Conservation (phyloP, 2,329 filamentous ascomycete species). For the Podosphaera aphanis region DNA sequence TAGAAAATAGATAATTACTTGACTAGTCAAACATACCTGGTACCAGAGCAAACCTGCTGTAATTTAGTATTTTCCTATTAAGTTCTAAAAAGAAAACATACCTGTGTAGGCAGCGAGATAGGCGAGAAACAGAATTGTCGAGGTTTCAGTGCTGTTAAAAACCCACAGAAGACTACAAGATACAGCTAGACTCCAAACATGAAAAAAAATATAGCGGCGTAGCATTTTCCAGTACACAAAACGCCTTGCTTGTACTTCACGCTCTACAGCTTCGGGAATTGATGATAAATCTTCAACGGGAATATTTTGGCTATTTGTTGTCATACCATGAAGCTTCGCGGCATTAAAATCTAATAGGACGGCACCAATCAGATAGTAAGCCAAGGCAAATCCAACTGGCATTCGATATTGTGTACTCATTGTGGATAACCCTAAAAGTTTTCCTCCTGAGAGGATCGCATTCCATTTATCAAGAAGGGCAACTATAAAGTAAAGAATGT, state of each 20-base stretch:
- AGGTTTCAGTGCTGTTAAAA: constrained; percentile 3
- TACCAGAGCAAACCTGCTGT: constrained; percentile 4
- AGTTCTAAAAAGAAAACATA: not conserved
- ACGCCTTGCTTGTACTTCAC: constrained; percentile 2
- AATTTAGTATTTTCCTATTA: not conserved
- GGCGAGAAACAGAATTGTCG: constrained; percentile 4
- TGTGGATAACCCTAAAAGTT: constrained; percentile 3
- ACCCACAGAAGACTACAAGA: constrained; percentile 4
- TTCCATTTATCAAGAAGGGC: constrained; percentile 7
- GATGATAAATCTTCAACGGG: constrained; percentile 3
- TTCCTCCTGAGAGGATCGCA: constrained; percentile 3
- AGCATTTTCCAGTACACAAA: constrained; percentile 5
- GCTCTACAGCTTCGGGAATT: constrained; percentile 3
- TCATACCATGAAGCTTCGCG: constrained; percentile 3
- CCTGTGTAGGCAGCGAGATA: constrained; percentile 6
- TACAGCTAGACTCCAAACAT: constrained; percentile 6
- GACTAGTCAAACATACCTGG: constrained; percentile 1
- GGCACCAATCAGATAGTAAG: constrained; percentile 6
- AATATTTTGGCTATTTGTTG: constrained; percentile 4
- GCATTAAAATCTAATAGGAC: constrained; percentile 5
- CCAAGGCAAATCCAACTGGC: constrained; percentile 5
- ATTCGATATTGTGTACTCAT: constrained; percentile 1
- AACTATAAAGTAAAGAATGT: constrained; percentile 5
- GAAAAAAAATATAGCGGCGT: constrained; percentile 3
- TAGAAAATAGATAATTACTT: not conserved